Conservation (phyloP, 352 stramenopile genomes). For the Globisporangium orthogonon region DNA sequence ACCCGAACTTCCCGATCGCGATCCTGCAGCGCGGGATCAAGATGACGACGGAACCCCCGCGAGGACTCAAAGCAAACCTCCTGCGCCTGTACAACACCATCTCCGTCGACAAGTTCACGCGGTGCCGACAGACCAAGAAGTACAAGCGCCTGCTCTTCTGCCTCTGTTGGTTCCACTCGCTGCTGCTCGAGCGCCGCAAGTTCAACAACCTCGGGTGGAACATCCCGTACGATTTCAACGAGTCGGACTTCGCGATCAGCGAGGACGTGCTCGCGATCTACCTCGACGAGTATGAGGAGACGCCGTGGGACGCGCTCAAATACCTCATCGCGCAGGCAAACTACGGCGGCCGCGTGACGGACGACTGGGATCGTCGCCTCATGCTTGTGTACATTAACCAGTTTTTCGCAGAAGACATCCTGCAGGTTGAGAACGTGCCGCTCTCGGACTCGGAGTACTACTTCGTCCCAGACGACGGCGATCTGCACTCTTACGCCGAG, state of each 20-base stretch:
- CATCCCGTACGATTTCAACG: conserved; percentile 97
- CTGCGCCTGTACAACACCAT: conserved; percentile 93
- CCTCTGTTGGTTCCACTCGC: conserved; percentile 94
- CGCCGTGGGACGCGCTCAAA: conserved; percentile 91
- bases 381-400: conserved; percentile 96
- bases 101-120: conserved; percentile 77
- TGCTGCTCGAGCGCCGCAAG: conserved; percentile 93
- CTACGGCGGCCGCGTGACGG: conserved; percentile 94
- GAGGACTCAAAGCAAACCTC: conserved; percentile 90
- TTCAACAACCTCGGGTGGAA: conserved; percentile 97
- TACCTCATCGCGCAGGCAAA: conserved; percentile 96
- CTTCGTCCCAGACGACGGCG: conserved; percentile 90
- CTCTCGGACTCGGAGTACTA: conserved; percentile 91
- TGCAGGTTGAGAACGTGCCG: conserved; percentile 79
- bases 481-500: conserved; percentile 84
- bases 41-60: conserved; percentile 95
- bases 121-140: conserved; percentile 81
- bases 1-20: conserved; percentile 93
- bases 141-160: conserved; percentile 93
- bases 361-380: conserved; percentile 94
- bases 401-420: conserved; percentile 90
- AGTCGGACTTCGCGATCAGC: conserved; percentile 95
- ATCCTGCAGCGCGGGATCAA: conserved; percentile 94
- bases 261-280: conserved; percentile 95
- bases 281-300: conserved; percentile 90